A percentile compares a stretch with the other conserved stretches of the same genome.
Evolutionary conservation across 768 basidiomycete genomes (phyloP).

Genomic region (Tylopilus intermedius): DNA sequence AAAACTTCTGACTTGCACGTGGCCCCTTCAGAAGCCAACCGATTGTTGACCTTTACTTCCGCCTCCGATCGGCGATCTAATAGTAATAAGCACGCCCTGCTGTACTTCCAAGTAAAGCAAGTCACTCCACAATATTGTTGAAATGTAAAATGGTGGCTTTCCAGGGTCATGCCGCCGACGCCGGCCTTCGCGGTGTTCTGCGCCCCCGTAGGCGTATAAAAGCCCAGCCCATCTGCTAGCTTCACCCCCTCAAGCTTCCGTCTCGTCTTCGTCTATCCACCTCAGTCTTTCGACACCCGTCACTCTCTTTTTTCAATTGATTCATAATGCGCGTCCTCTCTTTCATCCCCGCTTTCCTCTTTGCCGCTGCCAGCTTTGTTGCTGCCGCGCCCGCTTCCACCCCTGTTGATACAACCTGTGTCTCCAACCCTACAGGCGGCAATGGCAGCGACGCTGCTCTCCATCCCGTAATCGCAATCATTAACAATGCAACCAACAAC

Average conservation of each 20-base stretch:
- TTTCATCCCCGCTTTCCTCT: slow-evolving; percentile 18
- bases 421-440: not conserved
- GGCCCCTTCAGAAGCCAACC: not conserved
- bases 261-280: not conserved
- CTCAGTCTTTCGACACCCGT: slow-evolving; percentile 12
- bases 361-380: slow-evolving; percentile 16
- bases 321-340: slow-evolving; percentile 25
- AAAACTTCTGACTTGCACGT: slow-evolving; percentile 5
- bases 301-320: slow-evolving; percentile 7
- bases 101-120: no score
- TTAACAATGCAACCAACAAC: slow-evolving; percentile 6
- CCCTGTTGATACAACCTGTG: slow-evolving; percentile 3
- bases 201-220: slow-evolving; percentile 14
- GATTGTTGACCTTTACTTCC: slow-evolving; percentile 12
- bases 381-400: slow-evolving; percentile 11
- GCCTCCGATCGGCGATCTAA: not conserved
- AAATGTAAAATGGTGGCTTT: slow-evolving; percentile 21
- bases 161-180: no score
- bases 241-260: not conserved
- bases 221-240: not conserved
- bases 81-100: no score
- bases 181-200: no score
- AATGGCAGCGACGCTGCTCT: slow-evolving; percentile 5
- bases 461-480: slow-evolving; percentile 12
- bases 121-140: slow-evolving; percentile 10